Conservation (phyloP, 805 yeast species). For the Monosporozyma solicola region DNA sequence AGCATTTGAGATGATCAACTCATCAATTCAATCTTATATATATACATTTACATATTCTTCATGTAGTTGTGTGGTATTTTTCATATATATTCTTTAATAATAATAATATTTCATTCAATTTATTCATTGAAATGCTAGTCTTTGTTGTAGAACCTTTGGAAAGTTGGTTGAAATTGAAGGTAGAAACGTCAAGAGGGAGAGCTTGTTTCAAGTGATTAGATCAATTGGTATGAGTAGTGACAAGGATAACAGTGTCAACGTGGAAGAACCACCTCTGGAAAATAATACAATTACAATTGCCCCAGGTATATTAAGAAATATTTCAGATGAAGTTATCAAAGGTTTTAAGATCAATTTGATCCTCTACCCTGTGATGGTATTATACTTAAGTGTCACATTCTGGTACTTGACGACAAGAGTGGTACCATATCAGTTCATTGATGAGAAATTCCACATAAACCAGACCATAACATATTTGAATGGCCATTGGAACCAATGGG, state of each 20-base stretch:
- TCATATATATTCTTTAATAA: background rate
- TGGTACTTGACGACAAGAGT: conserved; percentile 21
- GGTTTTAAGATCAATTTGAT: conserved; percentile 30
- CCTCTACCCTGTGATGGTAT: conserved; percentile 23
- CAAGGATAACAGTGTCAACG: background rate
- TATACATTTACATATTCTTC: background rate
- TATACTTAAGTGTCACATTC: conserved; percentile 24
- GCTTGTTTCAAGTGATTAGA: background rate
- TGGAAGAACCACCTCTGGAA: background rate
- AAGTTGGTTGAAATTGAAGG: too few species aligned
- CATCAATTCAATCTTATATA: background rate
- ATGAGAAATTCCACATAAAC: conserved; percentile 78
- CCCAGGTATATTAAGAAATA: conserved; percentile 23
- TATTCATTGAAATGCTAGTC: background rate
- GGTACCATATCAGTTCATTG: conserved; percentile 31
- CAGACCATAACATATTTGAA: conserved; percentile 64
- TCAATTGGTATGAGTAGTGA: background rate
- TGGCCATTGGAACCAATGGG: conserved; percentile 63
- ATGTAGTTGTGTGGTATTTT: background rate
- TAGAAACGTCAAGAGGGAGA: background rate
- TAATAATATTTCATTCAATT: background rate
- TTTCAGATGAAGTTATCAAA: conserved; percentile 22
- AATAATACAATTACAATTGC: conserved; percentile 13
- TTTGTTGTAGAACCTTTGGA: background rate
- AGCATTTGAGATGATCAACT: background rate